These are phyloP conservation scores for Euryodendron excelsum DNA, from an alignment of 148 eudicot species.

Conservation along the genomic window DNA sequence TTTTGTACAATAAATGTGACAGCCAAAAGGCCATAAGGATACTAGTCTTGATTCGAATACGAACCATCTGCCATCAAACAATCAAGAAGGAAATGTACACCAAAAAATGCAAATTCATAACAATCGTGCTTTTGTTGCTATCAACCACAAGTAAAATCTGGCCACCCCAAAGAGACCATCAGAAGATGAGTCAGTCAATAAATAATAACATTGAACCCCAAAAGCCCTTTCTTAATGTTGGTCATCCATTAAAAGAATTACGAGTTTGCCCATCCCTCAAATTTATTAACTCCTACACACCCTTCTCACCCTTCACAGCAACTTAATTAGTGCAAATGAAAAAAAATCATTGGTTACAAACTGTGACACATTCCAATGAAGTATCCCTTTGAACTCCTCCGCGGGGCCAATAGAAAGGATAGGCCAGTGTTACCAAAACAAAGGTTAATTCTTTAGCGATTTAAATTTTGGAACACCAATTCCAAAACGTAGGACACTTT, in stretches of 20 bases:
- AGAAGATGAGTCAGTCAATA: no score
- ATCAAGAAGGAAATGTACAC: background rate
- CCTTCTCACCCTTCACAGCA: background rate
- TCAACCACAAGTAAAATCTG: no score
- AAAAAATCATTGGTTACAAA: background rate
- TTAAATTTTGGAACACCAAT: no score
- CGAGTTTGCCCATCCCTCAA: background rate
- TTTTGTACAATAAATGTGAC: background rate
- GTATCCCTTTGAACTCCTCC: background rate
- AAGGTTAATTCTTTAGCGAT: no score
- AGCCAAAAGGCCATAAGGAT: background rate
- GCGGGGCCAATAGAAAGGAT: background rate
- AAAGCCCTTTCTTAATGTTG: background rate
- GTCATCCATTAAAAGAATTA: background rate
- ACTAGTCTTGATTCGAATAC: background rate
- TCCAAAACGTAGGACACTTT: no score
- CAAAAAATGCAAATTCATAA: background rate
- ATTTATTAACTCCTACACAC: background rate
- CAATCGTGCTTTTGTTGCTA: background rate
- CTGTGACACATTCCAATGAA: background rate
- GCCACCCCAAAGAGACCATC: no score
- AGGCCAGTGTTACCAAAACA: no score
- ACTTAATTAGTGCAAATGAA: background rate
- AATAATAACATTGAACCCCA: no score
- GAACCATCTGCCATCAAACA: background rate